Percentiles rank a stretch among this genome's conserved stretches.
These are phyloP conservation scores for Cytospora piceae DNA, from an alignment of 2,329 filamentous ascomycete genomes.

Conservation along the genomic window DNA sequence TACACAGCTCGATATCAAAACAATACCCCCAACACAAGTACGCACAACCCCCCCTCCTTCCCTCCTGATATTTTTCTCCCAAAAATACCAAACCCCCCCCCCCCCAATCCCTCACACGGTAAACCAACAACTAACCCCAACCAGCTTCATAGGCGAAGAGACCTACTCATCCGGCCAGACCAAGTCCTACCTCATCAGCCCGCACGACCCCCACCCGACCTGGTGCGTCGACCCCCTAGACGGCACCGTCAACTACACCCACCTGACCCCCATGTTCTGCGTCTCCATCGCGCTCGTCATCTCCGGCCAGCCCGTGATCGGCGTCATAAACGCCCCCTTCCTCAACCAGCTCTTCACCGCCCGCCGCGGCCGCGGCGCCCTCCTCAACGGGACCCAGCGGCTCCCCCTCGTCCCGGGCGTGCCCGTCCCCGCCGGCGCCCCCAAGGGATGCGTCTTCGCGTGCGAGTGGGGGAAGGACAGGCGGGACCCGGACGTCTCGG, in stretches of 20 bases:
- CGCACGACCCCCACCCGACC: slow-evolving; percentile 55
- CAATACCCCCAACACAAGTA: slow-evolving; percentile 70
- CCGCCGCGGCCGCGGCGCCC: slow-evolving; percentile 68
- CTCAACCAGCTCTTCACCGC: slow-evolving; percentile 71
- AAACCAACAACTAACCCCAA: background rate
- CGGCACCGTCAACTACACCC: slow-evolving; percentile 81
- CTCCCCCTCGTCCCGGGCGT: slow-evolving; percentile 69
- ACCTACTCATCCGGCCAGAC: slow-evolving; percentile 71
- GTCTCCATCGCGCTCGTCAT: slow-evolving; percentile 74
- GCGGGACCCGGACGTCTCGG: slow-evolving; percentile 55
- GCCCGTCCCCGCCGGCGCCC: slow-evolving; percentile 65
- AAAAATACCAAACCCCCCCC: background rate
- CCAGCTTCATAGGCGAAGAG: slow-evolving; percentile 77
- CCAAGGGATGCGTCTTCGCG: slow-evolving; percentile 70
- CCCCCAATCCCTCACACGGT: background rate
- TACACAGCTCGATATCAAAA: slow-evolving; percentile 60
- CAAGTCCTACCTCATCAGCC: slow-evolving; percentile 67
- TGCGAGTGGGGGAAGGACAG: slow-evolving; percentile 84
- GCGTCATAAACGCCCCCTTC: slow-evolving; percentile 74
- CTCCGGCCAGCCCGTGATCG: slow-evolving; percentile 63
- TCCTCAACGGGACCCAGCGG: slow-evolving; percentile 65
- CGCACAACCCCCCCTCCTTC: slow-evolving; percentile 34
- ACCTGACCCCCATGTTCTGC: slow-evolving; percentile 81
- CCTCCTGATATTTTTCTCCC: background rate
- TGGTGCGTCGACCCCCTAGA: slow-evolving; percentile 81